Conservation (phyloP, 2,329 filamentous ascomycete genomes). For the Penicillium sp. region DNA sequence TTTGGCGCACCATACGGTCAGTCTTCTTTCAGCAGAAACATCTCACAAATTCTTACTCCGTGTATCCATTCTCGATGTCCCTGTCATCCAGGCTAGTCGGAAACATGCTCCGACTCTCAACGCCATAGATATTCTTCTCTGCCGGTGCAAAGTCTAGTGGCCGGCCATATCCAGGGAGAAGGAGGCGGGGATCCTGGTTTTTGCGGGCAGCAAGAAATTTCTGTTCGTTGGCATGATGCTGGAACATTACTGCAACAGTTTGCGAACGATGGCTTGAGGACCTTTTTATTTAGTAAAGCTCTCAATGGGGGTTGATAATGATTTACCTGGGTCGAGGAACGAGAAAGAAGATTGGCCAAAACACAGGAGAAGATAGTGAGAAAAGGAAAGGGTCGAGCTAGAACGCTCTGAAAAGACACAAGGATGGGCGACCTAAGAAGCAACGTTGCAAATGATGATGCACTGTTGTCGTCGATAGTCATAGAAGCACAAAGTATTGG, state of each 20-base stretch:
- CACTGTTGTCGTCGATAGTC: slow-evolving; percentile 21
- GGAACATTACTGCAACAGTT: slow-evolving; percentile 22
- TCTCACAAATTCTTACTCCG: slow-evolving; percentile 24
- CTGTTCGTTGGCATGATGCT: slow-evolving; percentile 16
- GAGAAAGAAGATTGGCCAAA: too few relatives aligned
- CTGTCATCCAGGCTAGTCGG: slow-evolving; percentile 37
- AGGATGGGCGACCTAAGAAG: neutral
- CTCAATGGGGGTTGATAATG: neutral
- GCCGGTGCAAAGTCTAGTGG: slow-evolving; percentile 31
- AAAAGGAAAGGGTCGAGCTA: neutral
- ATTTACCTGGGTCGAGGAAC: neutral
- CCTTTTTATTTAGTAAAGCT: neutral
- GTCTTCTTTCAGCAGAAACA: neutral
- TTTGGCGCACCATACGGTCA: too few relatives aligned
- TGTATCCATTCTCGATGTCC: slow-evolving; percentile 32
- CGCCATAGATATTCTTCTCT: slow-evolving; percentile 32
- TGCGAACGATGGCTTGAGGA: neutral
- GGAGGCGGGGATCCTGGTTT: slow-evolving; percentile 19
- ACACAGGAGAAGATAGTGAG: neutral
- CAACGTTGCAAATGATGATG: slow-evolving; percentile 17
- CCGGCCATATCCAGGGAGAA: slow-evolving; percentile 38
- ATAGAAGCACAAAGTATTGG: neutral
- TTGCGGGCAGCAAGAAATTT: slow-evolving; percentile 10
- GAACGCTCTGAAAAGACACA: neutral
- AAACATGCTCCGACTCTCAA: slow-evolving; percentile 33